Evolutionary conservation across 345 rosid species (phyloP).

Genomic region (Salix arbutifolia): DNA sequence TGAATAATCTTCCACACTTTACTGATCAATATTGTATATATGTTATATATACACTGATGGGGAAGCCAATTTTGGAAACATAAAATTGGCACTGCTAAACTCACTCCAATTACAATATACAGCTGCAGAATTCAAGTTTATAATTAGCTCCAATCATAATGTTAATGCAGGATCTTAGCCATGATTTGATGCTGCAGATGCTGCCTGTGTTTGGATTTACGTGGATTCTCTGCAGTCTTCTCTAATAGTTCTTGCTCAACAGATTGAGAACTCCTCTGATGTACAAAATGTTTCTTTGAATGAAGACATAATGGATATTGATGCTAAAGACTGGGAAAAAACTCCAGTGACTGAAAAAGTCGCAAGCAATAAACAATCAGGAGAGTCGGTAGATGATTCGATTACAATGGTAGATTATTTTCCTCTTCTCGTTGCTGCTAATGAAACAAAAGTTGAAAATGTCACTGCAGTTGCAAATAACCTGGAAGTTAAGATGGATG

Average conservation of each 20-base stretch:
- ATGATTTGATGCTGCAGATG: too few species aligned
- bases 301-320: slow-evolving; percentile 5
- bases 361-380: slow-evolving; percentile 25
- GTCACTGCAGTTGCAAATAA: not conserved
- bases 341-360: slow-evolving; percentile 11
- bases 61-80: too few species aligned
- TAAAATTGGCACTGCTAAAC: too few species aligned
- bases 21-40: too few species aligned
- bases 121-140: too few species aligned
- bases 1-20: too few species aligned
- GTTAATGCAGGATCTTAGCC: too few species aligned
- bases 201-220: too few species aligned
- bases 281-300: slow-evolving; percentile 17
- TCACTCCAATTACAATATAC: too few species aligned
- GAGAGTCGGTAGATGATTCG: slow-evolving; percentile 21
- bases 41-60: too few species aligned
- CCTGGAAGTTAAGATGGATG: slow-evolving; percentile 22
- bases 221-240: too few species aligned
- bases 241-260: slow-evolving; percentile 10
- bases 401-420: slow-evolving; percentile 17
- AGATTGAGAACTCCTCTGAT: slow-evolving; percentile 20
- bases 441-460: slow-evolving; percentile 15
- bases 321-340: slow-evolving; percentile 18
- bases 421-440: not conserved
- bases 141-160: too few species aligned